Evolutionary conservation across 2,329 filamentous ascomycete species (phyloP).

Genomic region (Coniochaeta sp.): DNA sequence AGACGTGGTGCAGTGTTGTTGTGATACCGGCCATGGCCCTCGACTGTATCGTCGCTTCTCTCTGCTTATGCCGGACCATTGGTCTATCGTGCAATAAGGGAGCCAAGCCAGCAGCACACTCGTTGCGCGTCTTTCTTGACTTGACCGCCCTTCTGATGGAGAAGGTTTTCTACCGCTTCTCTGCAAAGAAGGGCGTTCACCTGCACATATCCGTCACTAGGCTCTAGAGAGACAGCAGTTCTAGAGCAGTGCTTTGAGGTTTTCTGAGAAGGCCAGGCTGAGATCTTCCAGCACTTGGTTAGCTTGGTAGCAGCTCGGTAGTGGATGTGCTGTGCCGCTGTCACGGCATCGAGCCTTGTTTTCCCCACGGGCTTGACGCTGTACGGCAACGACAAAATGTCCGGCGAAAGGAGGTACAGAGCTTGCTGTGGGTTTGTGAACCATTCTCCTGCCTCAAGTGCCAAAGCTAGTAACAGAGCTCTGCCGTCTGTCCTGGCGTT

Average conservation of each 20-base stretch:
- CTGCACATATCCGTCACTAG: conserved; percentile 26
- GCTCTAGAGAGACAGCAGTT: conserved; percentile 12
- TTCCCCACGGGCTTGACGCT: conserved; percentile 27
- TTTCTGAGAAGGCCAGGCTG: conserved; percentile 30
- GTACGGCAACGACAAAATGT: conserved; percentile 31
- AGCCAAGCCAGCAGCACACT: background rate
- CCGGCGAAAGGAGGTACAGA: conserved; percentile 27
- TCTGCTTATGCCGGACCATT: background rate
- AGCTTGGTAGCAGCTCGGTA: background rate
- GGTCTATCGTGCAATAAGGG: background rate
- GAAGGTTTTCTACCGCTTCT: conserved; percentile 4
- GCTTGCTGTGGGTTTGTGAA: conserved; percentile 13
- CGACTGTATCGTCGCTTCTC: background rate
- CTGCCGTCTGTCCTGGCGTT: background rate
- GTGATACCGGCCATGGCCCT: background rate
- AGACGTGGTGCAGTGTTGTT: background rate
- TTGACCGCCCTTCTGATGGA: background rate
- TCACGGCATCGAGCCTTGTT: conserved; percentile 28
- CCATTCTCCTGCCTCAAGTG: background rate
- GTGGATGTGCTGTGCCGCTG: conserved; percentile 24
- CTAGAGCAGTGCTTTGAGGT: conserved; percentile 17
- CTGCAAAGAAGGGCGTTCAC: background rate
- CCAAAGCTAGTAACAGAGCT: background rate
- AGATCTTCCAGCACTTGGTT: background rate
- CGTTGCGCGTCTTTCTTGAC: background rate